Conservation (phyloP, 2,329 filamentous ascomycete species). For the Cladosporium sp. region DNA sequence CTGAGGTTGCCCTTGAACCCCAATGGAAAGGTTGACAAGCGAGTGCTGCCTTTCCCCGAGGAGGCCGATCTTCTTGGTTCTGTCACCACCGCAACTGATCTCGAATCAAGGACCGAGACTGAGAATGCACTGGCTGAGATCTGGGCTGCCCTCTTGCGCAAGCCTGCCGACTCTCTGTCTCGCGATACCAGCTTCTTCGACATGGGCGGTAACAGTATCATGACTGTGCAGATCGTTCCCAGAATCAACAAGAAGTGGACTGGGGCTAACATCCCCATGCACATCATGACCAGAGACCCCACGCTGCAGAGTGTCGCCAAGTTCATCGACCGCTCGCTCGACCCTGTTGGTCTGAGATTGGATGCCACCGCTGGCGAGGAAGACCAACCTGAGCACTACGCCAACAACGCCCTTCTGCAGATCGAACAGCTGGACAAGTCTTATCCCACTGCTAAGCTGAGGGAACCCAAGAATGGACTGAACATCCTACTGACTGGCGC, state of each 20-base stretch:
- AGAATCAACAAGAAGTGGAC: slow-evolving; percentile 64
- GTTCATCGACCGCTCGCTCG: slow-evolving; percentile 53
- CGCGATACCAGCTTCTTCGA: slow-evolving; percentile 73
- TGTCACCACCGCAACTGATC: slow-evolving; percentile 46
- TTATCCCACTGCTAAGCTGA: slow-evolving; percentile 32
- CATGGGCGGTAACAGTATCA: slow-evolving; percentile 75
- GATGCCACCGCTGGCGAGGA: slow-evolving; percentile 53
- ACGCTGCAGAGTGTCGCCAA: slow-evolving; percentile 60
- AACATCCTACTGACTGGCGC: slow-evolving; percentile 80
- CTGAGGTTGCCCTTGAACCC: slow-evolving; percentile 75
- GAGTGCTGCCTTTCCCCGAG: slow-evolving; percentile 78
- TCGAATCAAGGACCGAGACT: slow-evolving; percentile 57
- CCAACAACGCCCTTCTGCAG: slow-evolving; percentile 55
- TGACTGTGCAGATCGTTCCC: slow-evolving; percentile 80
- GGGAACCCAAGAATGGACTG: slow-evolving; percentile 31
- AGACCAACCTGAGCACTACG: slow-evolving; percentile 54
- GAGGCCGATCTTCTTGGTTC: slow-evolving; percentile 65
- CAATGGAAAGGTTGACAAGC: slow-evolving; percentile 83
- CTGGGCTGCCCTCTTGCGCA: slow-evolving; percentile 70
- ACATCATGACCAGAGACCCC: slow-evolving; percentile 65
- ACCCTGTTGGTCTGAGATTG: slow-evolving; percentile 51
- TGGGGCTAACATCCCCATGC: slow-evolving; percentile 69
- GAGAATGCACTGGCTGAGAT: slow-evolving; percentile 69
- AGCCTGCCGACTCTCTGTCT: slow-evolving; percentile 66
- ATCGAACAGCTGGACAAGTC: slow-evolving; percentile 47